Base-by-base conservation (phyloP, 1,284 basidiomycete genomes). In the Cryptococcus neoformans region DNA sequence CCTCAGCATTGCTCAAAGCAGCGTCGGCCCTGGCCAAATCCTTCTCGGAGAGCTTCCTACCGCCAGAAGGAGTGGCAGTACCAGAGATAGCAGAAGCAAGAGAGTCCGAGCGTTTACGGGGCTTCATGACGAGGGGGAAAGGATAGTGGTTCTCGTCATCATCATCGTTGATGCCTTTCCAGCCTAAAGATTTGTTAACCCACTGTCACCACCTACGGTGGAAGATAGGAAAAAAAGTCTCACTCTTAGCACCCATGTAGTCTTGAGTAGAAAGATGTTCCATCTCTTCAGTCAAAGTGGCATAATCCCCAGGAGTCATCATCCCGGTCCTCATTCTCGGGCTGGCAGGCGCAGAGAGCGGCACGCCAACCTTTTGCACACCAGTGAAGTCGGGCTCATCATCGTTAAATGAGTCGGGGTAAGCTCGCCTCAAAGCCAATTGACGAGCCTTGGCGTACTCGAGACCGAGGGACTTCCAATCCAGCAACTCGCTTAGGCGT, bases 381-480 rank as follows among this genome's bases (percentile, higher is more conserved):
- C 87, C 84, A 39, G 77, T 78, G 62, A 83, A 83, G 72, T 87
- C 86, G 54, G 85, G 84, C 60, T 86, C 86, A 58, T 82, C 81
- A 60, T 82, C 80, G 58, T 81, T 85, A 79, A 97, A 99, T 57
- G 89, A 87, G 68, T 98, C 93, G 1, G 95, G 95, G 77, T 99
- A 98, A 10, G 95, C 95, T 49, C 95, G 83, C 62, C 95, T 82
- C 54, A 99, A 82, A 34, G 92, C 92, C 55, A 98, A 81, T 79
- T 96, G 93, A 51, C 95, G 82, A 40, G 92, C 90, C 81, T 97
- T 99, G 73, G 88, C 88, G 78, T 99, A 99, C 78, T 99, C 95
- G 64, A 98, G 85, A 4, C 95, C 95, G 34, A 99, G 81, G 68
- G 93, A 92, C 82, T 99, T 99, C 95, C 95, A 98, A 78, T 99